A percentile compares a stretch with the other conserved stretches of the same genome.
Evolutionary conservation across 2,329 filamentous ascomycete genomes (phyloP).

Genomic region (Madurella mycetomatis): DNA sequence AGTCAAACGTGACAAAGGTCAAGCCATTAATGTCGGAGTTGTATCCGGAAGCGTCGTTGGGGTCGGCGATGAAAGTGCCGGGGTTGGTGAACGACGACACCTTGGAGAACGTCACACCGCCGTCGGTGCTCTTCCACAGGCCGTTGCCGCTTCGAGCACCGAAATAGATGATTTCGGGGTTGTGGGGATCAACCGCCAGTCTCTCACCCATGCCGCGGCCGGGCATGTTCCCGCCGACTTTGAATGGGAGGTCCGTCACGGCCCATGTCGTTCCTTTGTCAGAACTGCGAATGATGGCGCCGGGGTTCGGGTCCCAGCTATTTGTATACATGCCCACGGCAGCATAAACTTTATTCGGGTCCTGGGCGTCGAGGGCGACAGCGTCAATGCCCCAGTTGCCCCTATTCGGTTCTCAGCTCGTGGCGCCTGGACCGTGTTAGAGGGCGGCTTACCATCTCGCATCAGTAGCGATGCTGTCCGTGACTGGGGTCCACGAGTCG

Average conservation of each 20-base stretch:
- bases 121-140: slow-evolving; percentile 54
- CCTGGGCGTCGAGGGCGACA: slow-evolving; percentile 50
- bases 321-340: slow-evolving; percentile 57
- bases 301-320: slow-evolving; percentile 53
- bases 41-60: slow-evolving; percentile 41
- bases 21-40: slow-evolving; percentile 46
- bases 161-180: slow-evolving; percentile 54
- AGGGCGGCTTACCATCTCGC: slow-evolving; percentile 38
- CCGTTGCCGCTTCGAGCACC: slow-evolving; percentile 56
- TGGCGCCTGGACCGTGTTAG: neutral
- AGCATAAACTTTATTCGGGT: slow-evolving; percentile 49
- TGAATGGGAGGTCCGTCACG: slow-evolving; percentile 49
- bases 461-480: slow-evolving; percentile 42
- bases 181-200: slow-evolving; percentile 54
- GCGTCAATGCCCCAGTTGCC: slow-evolving; percentile 55
- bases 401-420: slow-evolving; percentile 30
- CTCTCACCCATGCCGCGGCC: slow-evolving; percentile 56
- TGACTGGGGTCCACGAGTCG: slow-evolving; percentile 52
- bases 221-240: slow-evolving; percentile 59
- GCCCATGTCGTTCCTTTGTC: slow-evolving; percentile 52
- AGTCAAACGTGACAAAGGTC: slow-evolving; percentile 52
- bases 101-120: slow-evolving; percentile 49
- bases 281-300: slow-evolving; percentile 50
- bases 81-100: slow-evolving; percentile 48
- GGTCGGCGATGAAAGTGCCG: slow-evolving; percentile 45